Evolutionary conservation across 2,329 filamentous ascomycete species (phyloP).

Genomic region (Fonsecaea pedrosoi): DNA sequence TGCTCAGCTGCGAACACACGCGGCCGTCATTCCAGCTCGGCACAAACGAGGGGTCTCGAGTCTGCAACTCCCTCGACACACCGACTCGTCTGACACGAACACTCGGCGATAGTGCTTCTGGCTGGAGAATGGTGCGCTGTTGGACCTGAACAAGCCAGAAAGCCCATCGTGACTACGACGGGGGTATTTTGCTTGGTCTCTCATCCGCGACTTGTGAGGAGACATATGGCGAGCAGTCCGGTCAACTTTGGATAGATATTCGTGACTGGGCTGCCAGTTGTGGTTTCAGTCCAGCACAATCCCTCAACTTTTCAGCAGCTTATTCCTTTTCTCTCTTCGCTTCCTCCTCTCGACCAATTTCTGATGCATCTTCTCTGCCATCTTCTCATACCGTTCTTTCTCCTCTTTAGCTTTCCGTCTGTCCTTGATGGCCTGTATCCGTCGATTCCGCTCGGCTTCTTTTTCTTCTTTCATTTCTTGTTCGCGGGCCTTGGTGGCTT

Average conservation of each 20-base stretch:
- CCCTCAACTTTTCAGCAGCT: conserved; percentile 39
- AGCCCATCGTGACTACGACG: neutral
- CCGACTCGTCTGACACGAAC: neutral
- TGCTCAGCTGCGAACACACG: neutral
- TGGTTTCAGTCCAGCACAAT: neutral
- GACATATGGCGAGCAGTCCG: neutral
- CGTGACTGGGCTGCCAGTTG: neutral
- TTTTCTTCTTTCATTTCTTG: conserved; percentile 97
- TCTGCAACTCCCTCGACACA: neutral
- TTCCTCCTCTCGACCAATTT: conserved; percentile 93
- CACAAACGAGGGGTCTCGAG: neutral
- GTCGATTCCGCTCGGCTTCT: conserved; percentile 80
- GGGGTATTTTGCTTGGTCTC: neutral
- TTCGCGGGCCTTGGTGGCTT: conserved; percentile 88
- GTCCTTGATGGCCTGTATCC: conserved; percentile 80
- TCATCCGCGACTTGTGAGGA: neutral
- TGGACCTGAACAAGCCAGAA: neutral
- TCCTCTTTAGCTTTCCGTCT: conserved; percentile 89
- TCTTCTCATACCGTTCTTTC: conserved; percentile 87
- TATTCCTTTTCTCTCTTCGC: conserved; percentile 89
- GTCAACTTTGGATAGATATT: neutral
- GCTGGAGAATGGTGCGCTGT: neutral
- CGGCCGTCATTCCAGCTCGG: neutral
- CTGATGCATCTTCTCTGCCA: conserved; percentile 97
- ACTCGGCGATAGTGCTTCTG: neutral